Conservation (phyloP, 2,329 filamentous ascomycete species). For the Talaromyces rugulosus region DNA sequence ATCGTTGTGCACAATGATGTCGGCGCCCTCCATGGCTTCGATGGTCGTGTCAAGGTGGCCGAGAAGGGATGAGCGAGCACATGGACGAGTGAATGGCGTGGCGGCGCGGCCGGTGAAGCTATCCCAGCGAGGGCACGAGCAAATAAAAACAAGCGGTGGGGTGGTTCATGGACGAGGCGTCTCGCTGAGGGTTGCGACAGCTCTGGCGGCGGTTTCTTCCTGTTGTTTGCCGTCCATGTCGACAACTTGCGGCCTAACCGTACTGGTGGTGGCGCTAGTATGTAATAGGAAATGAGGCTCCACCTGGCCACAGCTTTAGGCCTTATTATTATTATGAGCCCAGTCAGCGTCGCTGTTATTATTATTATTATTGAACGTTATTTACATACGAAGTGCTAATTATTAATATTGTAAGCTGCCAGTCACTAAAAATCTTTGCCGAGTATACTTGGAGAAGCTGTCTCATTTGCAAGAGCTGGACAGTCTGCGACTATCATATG, state of each 20-base stretch:
- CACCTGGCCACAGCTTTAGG: not conserved
- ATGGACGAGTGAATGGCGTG: not conserved
- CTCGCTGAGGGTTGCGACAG: not conserved
- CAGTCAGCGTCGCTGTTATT: not conserved
- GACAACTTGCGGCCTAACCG: not conserved
- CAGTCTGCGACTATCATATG: no score
- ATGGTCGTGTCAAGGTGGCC: not conserved
- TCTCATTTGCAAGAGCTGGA: no score
- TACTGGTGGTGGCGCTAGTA: not conserved
- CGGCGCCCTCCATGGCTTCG: constrained; percentile 40
- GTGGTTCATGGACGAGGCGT: not conserved
- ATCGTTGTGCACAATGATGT: constrained; percentile 34
- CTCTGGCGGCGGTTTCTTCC: not conserved
- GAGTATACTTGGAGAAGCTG: no score
- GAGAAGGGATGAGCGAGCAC: not conserved
- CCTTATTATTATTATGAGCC: not conserved
- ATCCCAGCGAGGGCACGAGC: not conserved
- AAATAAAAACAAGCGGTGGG: not conserved
- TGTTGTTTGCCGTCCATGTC: not conserved
- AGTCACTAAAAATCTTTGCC: no score
- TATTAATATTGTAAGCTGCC: not conserved
- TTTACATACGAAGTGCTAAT: not conserved
- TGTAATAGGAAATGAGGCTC: not conserved
- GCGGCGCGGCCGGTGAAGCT: not conserved
- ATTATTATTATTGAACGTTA: not conserved